phyloP scores from a whole-genome alignment of 2,329 filamentous ascomycete genomes.

The Juglanconis juglandina region DNA sequence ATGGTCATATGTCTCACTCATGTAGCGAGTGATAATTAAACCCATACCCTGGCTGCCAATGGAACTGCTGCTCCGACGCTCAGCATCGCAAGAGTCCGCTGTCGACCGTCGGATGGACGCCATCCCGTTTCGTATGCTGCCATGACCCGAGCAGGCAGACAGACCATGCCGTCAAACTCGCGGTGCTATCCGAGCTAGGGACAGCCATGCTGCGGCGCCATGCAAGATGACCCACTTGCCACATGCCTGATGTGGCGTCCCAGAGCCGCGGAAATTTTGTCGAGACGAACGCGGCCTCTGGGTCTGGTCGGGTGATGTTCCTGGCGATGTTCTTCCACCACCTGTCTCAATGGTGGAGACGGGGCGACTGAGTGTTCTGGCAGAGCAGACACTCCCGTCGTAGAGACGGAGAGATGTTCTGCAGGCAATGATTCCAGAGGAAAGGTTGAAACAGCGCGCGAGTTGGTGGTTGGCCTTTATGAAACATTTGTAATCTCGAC shows the following conservation, averaged over 20 bases:
- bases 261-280: neutral
- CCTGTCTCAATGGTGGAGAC: slow-evolving; percentile 5
- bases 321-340: neutral
- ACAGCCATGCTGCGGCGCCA: neutral
- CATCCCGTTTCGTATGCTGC: slow-evolving; percentile 13
- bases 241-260: slow-evolving; percentile 14
- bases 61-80: neutral
- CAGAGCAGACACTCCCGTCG: neutral
- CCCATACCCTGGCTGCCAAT: neutral
- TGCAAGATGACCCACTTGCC: slow-evolving; percentile 12
- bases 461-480: neutral
- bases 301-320: neutral
- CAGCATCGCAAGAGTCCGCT: neutral
- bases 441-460: slow-evolving; percentile 4
- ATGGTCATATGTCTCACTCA: slow-evolving; percentile 3
- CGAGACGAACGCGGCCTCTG: neutral
- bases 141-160: slow-evolving; percentile 8
- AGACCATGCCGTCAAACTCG: slow-evolving; percentile 5
- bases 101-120: slow-evolving; percentile 5
- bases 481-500: slow-evolving; percentile 6
- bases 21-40: slow-evolving; percentile 5
- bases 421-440: neutral
- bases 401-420: neutral
- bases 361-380: neutral
- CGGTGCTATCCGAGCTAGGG: slow-evolving; percentile 14